Conservation (phyloP, 345 rosid genomes). For the Aquilaria sinensis region DNA sequence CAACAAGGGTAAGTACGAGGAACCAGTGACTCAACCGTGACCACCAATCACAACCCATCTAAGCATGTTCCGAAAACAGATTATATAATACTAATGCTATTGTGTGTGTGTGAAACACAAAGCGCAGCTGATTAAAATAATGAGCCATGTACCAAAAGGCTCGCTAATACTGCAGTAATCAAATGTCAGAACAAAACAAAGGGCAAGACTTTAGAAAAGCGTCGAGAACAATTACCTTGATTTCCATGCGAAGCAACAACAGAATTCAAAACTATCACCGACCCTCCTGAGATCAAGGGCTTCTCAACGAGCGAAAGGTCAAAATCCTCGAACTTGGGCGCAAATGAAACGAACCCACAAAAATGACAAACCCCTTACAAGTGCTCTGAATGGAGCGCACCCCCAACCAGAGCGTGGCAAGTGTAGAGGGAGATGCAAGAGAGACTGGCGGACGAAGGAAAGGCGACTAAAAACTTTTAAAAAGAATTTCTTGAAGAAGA, state of each 20-base stretch:
- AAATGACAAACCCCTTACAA: constrained; percentile 20
- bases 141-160: constrained; percentile 21
- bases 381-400: constrained; percentile 28
- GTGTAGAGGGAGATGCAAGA: constrained; percentile 9
- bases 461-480: constrained; percentile 11
- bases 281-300: constrained; percentile 42
- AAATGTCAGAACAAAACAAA: constrained; percentile 19
- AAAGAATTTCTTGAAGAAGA: not conserved
- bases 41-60: constrained; percentile 18
- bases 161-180: constrained; percentile 32
- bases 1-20: constrained; percentile 33
- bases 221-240: constrained; percentile 36
- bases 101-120: not conserved
- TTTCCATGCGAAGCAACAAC: constrained; percentile 48
- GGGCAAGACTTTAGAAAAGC: constrained; percentile 18
- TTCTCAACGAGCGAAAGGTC: constrained; percentile 17
- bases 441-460: constrained; percentile 49
- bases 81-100: too few species aligned
- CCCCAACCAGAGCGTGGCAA: constrained; percentile 10
- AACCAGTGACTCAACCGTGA: constrained; percentile 26
- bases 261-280: constrained; percentile 35
- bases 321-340: constrained; percentile 17
- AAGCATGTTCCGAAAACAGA: constrained; percentile 16
- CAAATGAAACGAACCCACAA: constrained; percentile 14
- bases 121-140: constrained; percentile 14